phyloP scores from a whole-genome alignment of 192 early-diverging fungal species.

The Gryganskiella cystojenkinii region DNA sequence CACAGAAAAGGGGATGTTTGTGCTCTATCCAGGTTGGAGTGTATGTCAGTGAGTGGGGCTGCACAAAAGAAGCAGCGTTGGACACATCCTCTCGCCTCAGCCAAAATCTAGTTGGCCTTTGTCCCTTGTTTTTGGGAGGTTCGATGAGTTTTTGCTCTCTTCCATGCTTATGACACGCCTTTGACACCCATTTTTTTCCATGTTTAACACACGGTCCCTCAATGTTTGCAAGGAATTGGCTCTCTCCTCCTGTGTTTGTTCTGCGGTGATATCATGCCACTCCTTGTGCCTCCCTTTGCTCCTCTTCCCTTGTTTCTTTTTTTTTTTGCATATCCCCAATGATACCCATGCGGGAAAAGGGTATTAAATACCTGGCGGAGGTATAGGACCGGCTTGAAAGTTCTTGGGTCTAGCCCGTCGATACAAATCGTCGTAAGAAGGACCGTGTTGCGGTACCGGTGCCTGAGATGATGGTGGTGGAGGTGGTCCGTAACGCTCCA shows the following conservation, averaged over 20 bases:
- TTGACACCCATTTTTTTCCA: too few relatives aligned
- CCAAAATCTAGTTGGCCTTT: too few relatives aligned
- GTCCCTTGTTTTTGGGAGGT: too few relatives aligned
- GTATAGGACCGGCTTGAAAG: conserved; percentile 36
- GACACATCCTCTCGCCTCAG: too few relatives aligned
- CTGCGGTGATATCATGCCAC: not conserved
- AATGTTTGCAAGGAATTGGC: not conserved
- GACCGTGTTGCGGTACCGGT: conserved; percentile 30
- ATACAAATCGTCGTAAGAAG: conserved; percentile 44
- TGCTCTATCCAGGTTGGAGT: too few relatives aligned
- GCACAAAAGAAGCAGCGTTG: too few relatives aligned
- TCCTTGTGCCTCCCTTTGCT: conserved; percentile 9
- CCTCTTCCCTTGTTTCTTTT: not conserved
- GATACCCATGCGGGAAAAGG: too few relatives aligned
- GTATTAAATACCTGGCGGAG: conserved; percentile 39
- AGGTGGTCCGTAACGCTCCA: conserved; percentile 41
- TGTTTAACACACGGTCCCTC: too few relatives aligned
- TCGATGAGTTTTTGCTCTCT: too few relatives aligned
- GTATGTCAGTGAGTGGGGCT: too few relatives aligned
- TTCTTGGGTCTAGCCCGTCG: conserved; percentile 46
- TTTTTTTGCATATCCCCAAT: conserved; percentile 6
- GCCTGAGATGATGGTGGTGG: conserved; percentile 4
- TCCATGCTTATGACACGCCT: too few relatives aligned
- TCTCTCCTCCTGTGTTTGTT: not conserved
- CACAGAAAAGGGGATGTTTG: too few relatives aligned